Base-by-base conservation (phyloP, 2,329 filamentous ascomycete genomes). In the Ophiocordyceps camponoti-floridani region DNA sequence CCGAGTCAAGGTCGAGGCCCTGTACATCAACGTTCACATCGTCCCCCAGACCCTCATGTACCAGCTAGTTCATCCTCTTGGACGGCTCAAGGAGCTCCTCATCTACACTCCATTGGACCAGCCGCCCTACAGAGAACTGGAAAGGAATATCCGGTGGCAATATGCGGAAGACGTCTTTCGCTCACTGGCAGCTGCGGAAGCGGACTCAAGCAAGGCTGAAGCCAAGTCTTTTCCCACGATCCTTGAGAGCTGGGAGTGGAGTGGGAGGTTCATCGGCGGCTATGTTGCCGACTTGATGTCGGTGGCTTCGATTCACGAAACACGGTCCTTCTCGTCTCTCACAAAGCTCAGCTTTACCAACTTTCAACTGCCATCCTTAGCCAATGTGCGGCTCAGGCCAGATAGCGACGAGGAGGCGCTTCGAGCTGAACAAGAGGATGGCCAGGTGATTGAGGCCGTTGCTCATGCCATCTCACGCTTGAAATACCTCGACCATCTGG, bases 21-120 rank as follows among this genome's bases (percentile, higher is more conserved):
- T 94, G 19, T 73, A 77, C 47, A 65, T 93, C 42, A 79, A 91
- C 54, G 77, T 81, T 11, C 72, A 88, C 52, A 74, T 79, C 6
- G 71, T 72, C 58, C 52, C 72, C 63, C 58, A 54, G 26, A 35
- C 47, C 5, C 42, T 56, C 3, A 33, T 63, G 8, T 53, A 70
- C 70, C 54, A 67, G 26, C 60, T 94, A 43, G 64, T 93, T 18
- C 66, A 68, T 38, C 68, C 73, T 41, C 69, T 86, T 6, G 79
- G 80, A 0, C 77, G 76, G 42, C 66, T 94, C 14, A 71, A 72
- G 44, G 72, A 79, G 43, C 61, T 95, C 30, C 75, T 86, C 46
- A 69, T 94, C 14, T 80, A 79, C 49, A 82, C 88, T 51, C 72
- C 71, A 11, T 67, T 73, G 43, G 84, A 93, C 53, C 63, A 74